Percentiles rank a stretch among this genome's conserved stretches.
Evolutionary conservation across 306 rosid species (phyloP).

Genomic region (Prunus kanzakura): DNA sequence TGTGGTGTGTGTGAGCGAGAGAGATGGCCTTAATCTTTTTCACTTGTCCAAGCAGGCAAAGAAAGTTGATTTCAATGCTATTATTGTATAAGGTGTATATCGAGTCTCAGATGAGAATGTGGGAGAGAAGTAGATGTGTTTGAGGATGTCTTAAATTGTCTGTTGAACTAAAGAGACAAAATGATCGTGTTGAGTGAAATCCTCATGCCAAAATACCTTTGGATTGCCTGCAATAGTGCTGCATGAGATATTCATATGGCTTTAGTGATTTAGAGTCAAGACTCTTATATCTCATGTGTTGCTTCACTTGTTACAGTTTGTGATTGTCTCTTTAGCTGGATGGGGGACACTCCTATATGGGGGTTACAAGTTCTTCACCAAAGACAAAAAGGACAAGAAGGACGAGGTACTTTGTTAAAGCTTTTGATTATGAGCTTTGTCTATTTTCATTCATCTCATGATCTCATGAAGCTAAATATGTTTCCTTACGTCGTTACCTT

Average conservation of each 20-base stretch:
- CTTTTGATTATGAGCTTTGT: conserved; percentile 3
- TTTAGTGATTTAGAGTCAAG: neutral
- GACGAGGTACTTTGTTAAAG: conserved; percentile 44
- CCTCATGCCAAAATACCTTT: neutral
- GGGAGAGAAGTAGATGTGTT: neutral
- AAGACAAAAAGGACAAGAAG: conserved; percentile 44
- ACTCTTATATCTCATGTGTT: neutral
- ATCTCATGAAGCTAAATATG: neutral
- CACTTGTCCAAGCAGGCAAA: too few relatives aligned
- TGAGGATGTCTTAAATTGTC: neutral
- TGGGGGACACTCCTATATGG: conserved; percentile 42
- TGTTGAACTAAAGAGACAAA: neutral
- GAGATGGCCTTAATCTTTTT: neutral
- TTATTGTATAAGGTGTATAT: too few relatives aligned
- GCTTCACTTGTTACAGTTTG: conserved; percentile 41
- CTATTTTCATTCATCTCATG: neutral
- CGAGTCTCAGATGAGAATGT: too few relatives aligned
- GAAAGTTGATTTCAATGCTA: too few relatives aligned
- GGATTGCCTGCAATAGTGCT: neutral
- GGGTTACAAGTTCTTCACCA: conserved; percentile 41
- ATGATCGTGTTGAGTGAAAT: neutral
- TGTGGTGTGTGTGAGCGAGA: neutral
- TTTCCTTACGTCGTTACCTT: neutral
- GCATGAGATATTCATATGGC: neutral
- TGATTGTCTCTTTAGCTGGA: conserved; percentile 53